A percentile compares a stretch with the other conserved stretches of the same genome.
Evolutionary conservation across 176 grass and related monocot genomes (phyloP).

Genomic region (Carex littledalei): DNA sequence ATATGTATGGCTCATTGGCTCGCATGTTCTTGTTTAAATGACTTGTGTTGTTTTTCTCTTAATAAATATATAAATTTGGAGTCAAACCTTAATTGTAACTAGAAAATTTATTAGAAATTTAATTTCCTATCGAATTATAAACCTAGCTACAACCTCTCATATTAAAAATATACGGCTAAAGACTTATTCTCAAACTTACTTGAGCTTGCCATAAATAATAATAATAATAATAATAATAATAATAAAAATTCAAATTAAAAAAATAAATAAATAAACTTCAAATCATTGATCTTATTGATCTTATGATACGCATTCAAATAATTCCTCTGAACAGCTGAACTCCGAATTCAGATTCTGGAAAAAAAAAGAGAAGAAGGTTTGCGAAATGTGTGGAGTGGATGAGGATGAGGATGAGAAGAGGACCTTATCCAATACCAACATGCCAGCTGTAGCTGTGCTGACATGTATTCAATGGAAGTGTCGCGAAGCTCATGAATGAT

Average conservation of each 20-base stretch:
- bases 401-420: conserved; percentile 27
- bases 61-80: too few relatives aligned
- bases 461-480: conserved; percentile 12
- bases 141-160: too few relatives aligned
- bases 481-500: conserved; percentile 25
- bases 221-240: not conserved
- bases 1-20: too few relatives aligned
- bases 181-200: not conserved
- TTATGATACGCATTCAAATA: not conserved
- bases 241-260: not conserved
- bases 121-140: too few relatives aligned
- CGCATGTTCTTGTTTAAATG: not conserved
- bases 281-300: not conserved
- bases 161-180: too few relatives aligned
- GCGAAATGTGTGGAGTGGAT: conserved; percentile 4
- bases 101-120: too few relatives aligned
- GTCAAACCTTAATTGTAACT: too few relatives aligned
- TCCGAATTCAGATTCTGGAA: not conserved
- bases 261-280: not conserved
- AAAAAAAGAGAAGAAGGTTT: not conserved
- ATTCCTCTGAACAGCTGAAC: not conserved
- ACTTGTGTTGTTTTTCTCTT: too few relatives aligned
- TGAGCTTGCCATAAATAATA: not conserved
- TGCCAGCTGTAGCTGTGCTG: conserved; percentile 4
- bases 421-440: conserved; percentile 26